Conservation (phyloP, 2,329 filamentous ascomycete genomes). For the Tolypocladium ophioglossoides region DNA sequence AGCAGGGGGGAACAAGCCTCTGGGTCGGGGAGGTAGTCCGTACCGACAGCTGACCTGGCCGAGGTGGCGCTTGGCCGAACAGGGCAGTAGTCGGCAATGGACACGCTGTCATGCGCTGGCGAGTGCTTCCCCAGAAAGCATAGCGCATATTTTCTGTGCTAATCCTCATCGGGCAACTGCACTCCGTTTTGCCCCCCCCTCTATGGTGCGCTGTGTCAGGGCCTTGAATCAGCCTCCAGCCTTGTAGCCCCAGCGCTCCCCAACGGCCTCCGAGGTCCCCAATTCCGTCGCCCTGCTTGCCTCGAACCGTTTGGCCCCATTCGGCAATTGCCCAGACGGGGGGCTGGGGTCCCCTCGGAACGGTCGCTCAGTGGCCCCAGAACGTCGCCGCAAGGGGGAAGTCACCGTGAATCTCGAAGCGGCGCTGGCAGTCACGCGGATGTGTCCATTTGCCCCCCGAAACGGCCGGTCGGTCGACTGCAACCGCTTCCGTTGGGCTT, state of each 20-base stretch:
- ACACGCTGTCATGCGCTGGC: neutral
- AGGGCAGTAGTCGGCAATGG: neutral
- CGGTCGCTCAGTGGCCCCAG: neutral
- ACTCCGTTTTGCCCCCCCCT: neutral
- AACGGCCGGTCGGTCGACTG: neutral
- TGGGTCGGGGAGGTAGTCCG: conserved; percentile 3
- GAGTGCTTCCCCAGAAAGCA: neutral
- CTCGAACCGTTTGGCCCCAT: neutral
- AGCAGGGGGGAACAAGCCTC: neutral
- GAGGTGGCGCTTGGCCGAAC: neutral
- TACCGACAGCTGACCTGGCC: conserved; percentile 1
- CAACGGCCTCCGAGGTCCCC: neutral
- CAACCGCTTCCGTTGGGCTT: neutral
- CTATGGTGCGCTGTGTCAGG: neutral
- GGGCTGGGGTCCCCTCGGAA: neutral
- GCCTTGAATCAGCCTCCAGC: neutral
- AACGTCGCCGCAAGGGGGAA: neutral
- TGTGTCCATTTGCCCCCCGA: neutral
- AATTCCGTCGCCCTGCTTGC: neutral
- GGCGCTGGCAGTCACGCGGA: neutral
- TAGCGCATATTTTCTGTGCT: neutral
- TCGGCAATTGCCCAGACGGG: neutral
- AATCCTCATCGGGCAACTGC: neutral
- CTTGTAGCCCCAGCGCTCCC: neutral
- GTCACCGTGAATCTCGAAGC: neutral